Evolutionary conservation across 345 rosid species (phyloP).

Genomic region (Orychophragmus violaceus): DNA sequence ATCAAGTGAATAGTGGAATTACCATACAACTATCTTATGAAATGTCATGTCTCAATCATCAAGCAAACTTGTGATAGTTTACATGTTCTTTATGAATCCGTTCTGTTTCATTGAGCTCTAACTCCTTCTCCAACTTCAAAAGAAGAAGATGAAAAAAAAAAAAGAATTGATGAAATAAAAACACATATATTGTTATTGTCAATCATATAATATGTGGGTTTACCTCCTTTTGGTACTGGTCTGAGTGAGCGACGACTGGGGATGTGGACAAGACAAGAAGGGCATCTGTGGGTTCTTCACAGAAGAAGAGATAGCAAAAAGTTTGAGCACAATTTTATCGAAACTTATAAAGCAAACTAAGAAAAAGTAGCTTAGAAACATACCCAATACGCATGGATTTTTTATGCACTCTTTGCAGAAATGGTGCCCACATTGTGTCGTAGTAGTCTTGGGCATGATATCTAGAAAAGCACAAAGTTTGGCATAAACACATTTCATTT

Average conservation of each 20-base stretch:
- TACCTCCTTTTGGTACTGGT: constrained; percentile 56
- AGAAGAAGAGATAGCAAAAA: background rate
- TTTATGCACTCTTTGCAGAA: background rate
- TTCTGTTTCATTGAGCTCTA: background rate
- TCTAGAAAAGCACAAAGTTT: background rate
- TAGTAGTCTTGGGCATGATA: background rate
- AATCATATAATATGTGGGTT: background rate
- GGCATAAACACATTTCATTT: background rate
- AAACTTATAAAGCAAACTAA: background rate
- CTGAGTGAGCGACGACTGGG: constrained; percentile 55
- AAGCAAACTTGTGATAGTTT: background rate
- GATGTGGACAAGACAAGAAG: constrained; percentile 54
- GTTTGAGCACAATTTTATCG: too few species aligned
- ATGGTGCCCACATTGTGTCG: background rate
- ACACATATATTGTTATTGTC: background rate
- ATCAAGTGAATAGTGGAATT: background rate
- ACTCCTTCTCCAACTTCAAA: background rate
- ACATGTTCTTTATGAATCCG: background rate
- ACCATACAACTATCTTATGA: background rate
- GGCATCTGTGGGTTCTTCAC: constrained; percentile 52
- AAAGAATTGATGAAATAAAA: background rate
- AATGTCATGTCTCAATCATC: background rate
- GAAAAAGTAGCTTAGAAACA: background rate
- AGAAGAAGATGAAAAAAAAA: too few species aligned
- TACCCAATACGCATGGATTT: background rate